Percentiles rank a stretch among this genome's conserved stretches.
phyloP scores from a whole-genome alignment of 257 asterid species.

The Voacanga thouarsii region DNA sequence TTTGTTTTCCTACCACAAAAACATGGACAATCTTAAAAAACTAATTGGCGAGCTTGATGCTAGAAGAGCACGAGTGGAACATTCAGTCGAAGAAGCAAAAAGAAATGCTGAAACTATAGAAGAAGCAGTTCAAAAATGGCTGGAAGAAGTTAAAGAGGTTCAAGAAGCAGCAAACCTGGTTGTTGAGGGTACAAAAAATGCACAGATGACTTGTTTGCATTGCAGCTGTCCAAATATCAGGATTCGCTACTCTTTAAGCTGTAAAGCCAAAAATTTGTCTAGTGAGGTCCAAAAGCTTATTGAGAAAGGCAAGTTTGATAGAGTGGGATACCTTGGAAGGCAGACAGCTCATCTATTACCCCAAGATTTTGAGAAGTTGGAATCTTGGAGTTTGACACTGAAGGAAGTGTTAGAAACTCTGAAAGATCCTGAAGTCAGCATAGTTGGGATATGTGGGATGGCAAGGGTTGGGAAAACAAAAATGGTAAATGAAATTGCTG shows the following conservation, averaged over 20 bases:
- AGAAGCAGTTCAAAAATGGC: neutral
- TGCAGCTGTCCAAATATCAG: constrained; percentile 9
- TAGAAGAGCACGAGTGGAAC: constrained; percentile 1
- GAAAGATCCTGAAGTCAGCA: neutral
- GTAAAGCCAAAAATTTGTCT: neutral
- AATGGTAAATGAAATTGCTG: neutral
- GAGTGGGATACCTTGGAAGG: neutral
- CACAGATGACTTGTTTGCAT: neutral
- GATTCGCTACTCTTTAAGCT: constrained; percentile 16
- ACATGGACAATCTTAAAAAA: neutral
- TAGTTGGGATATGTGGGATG: constrained; percentile 4
- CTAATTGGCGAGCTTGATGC: neutral
- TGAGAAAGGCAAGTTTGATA: neutral
- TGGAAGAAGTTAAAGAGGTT: neutral
- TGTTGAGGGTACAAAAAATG: too few relatives aligned
- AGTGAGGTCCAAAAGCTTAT: neutral
- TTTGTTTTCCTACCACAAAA: neutral
- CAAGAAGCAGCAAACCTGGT: neutral
- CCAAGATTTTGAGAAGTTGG: neutral
- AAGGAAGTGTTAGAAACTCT: neutral
- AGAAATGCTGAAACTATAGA: constrained; percentile 2
- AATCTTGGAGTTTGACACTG: neutral
- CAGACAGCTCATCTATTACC: neutral
- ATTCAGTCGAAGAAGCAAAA: neutral
- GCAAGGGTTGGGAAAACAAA: neutral